Percentiles rank a stretch among this genome's conserved stretches.
These are phyloP conservation scores for Yamadazyma takamatsuzukensis DNA, from an alignment of 805 yeast species.

Conservation along the genomic window DNA sequence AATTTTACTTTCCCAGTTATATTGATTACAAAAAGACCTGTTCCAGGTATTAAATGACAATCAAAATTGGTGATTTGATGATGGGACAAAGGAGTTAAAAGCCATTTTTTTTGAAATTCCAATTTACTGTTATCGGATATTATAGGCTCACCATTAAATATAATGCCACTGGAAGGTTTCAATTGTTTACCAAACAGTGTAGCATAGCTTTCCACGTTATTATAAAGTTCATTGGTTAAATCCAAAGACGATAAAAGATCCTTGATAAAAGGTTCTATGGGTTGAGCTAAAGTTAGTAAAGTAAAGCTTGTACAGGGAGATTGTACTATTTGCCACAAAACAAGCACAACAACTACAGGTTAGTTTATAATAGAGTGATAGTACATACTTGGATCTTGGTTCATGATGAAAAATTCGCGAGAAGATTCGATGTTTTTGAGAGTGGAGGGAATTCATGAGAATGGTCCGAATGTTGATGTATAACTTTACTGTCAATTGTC, in stretches of 20 bases:
- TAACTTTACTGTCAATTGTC: too few relatives aligned
- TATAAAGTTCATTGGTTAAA: constrained; percentile 25
- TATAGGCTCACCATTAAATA: constrained; percentile 58
- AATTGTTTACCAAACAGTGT: constrained; percentile 50
- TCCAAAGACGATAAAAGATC: constrained; percentile 32
- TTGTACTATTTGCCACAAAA: too few relatives aligned
- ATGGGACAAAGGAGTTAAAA: constrained; percentile 52
- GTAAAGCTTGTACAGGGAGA: too few relatives aligned
- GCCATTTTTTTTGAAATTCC: constrained; percentile 58
- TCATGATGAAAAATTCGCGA: too few relatives aligned
- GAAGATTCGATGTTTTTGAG: too few relatives aligned
- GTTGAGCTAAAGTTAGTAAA: constrained; percentile 17
- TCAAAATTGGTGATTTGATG: constrained; percentile 65
- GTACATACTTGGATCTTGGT: constrained; percentile 15
- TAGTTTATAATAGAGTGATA: too few relatives aligned
- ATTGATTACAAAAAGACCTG: constrained; percentile 50
- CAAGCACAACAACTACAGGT: too few relatives aligned
- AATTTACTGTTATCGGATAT: constrained; percentile 30
- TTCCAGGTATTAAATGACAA: constrained; percentile 64
- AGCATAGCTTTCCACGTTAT: constrained; percentile 38
- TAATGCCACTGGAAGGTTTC: constrained; percentile 48
- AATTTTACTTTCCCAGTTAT: constrained; percentile 63
- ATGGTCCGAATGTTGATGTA: too few relatives aligned
- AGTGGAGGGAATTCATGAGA: too few relatives aligned
- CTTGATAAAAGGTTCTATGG: constrained; percentile 39